A percentile compares a stretch with the other conserved stretches of the same genome.
phyloP scores from a whole-genome alignment of 345 rosid genomes.

The Sapria himalayana region DNA sequence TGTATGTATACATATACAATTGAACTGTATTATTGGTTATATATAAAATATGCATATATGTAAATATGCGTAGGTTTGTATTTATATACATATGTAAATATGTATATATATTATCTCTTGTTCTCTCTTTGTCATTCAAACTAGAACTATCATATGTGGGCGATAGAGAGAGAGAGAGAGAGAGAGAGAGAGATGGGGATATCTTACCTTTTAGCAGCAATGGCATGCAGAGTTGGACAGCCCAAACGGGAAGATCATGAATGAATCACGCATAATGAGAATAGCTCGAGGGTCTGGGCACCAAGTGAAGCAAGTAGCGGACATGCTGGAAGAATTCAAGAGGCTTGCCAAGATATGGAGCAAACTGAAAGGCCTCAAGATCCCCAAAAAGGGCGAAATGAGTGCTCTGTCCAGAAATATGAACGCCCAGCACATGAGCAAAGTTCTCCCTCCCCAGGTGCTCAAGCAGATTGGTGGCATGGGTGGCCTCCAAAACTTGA shows the following conservation, averaged over 20 bases:
- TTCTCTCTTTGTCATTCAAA: no score
- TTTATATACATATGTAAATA: no score
- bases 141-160: no score
- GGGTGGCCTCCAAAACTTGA: slow-evolving; percentile 70
- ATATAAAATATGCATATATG: no score
- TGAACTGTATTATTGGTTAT: no score
- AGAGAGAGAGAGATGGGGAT: no score
- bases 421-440: slow-evolving; percentile 87
- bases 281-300: slow-evolving; percentile 75
- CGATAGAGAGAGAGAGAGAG: no score
- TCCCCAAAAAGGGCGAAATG: slow-evolving; percentile 72
- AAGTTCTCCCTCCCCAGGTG: slow-evolving; percentile 61
- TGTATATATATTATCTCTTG: no score
- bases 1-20: no score
- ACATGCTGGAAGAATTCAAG: slow-evolving; percentile 80
- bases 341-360: slow-evolving; percentile 66
- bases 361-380: slow-evolving; percentile 77
- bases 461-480: slow-evolving; percentile 77
- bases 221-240: slow-evolving; percentile 76
- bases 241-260: slow-evolving; percentile 57
- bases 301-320: slow-evolving; percentile 56
- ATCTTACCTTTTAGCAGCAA: no score
- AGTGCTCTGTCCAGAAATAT: slow-evolving; percentile 59
- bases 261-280: slow-evolving; percentile 54
- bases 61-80: no score